Base-by-base conservation (phyloP, 2,329 filamentous ascomycete genomes). In the Hawksworthiomyces lignivorus region DNA sequence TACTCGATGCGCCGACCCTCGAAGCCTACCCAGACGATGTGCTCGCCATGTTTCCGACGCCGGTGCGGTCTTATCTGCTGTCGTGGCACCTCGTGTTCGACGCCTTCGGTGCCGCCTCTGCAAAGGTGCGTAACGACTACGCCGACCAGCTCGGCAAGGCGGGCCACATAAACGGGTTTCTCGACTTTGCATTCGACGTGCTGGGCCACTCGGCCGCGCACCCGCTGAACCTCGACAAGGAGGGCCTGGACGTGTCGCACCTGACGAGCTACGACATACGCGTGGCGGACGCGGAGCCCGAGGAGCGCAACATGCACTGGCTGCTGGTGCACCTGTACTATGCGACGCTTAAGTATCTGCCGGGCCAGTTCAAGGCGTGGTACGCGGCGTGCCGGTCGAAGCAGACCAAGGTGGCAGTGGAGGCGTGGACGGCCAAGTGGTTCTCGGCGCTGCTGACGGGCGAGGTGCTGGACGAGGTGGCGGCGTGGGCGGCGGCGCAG, bases 1-100 rank as follows among this genome's bases (percentile, higher is more conserved):
- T 97, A 12, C 72, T 94, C 0, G 84, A 94, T 48, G 73, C 84
- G 0, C 86, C 90, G 1, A 80, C 80, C 0, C 68, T 85, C 3
- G 75, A 83, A n/a, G 69, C 70, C 11, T 75, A 87, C 34, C 69
- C 74, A 0, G 78, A 84, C 35, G 74, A 82, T 8, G 68, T 73
- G 27, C 77, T 88, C 18, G 72, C 80, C 5, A 69, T 75, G 14
- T 84, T 89, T 52, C 87, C 87, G 10, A 66, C 77, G 1, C 57
- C 75, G 0, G 69, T 95, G 36, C 78, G 87, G 39, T 79, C 82
- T 9, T 98, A 96, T 55, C 70, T 98, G 3, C 69, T 95, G 21
- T 84, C 87, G 10, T 98, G 92, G 92, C 77, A 86, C 49, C 70
- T 97, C 1, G 73, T 96, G 1, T 97, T 94, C 56, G 87, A 94